Base-by-base conservation (phyloP, 306 rosid species). In the Cicer cuneatum region DNA sequence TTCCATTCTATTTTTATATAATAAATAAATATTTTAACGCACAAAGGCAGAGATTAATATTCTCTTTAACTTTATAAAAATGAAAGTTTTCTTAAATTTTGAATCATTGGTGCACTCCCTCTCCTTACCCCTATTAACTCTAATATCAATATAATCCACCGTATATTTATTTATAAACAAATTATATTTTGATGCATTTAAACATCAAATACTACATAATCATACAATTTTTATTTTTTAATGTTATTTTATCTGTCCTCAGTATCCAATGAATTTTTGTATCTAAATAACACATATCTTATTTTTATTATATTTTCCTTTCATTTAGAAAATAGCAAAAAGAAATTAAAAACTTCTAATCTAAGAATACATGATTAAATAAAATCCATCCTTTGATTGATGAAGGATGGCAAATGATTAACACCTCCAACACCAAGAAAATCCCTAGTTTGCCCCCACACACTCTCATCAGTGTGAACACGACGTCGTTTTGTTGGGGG, bases 341-440 rank as follows among this genome's bases (percentile, higher is more conserved):
- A 12, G 71, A 4, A 74, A 72, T 48, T 71, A 51, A 65, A 41
- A 21, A 39, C 13, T 77, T 78, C 57, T 68, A 49, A 48, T 33
- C 42, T n/a, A 58, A 43, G 43, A 51, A 33, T 45, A 37, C 67
- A 33, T 58, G 18, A 37, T 80, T 70, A 69, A 51, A 82, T 80
- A 80, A 89, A 78, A 79, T 87, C 98, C 97, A 90, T 57, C 89
- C 84, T n/a, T 89, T 79, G 83, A 86, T 87, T 75, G 92, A 73
- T 69, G 88, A 82, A 62, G 78, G 78, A 77, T 67, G 92, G 84
- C 91, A 90, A 66, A 90, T 75, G 73, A 87, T 76, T 75, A 79
- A 85, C 75, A 84, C 89, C 63, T 3, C 95, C 95, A 74, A 92
- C 96, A 18, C 98, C 98, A 39, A 93, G 89, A 76, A 93, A 93